Evolutionary conservation across 2,329 filamentous ascomycete species (phyloP), one percentile per base, ranked within the genome.

Genomic region (Curvularia hawaiiensis): DNA sequence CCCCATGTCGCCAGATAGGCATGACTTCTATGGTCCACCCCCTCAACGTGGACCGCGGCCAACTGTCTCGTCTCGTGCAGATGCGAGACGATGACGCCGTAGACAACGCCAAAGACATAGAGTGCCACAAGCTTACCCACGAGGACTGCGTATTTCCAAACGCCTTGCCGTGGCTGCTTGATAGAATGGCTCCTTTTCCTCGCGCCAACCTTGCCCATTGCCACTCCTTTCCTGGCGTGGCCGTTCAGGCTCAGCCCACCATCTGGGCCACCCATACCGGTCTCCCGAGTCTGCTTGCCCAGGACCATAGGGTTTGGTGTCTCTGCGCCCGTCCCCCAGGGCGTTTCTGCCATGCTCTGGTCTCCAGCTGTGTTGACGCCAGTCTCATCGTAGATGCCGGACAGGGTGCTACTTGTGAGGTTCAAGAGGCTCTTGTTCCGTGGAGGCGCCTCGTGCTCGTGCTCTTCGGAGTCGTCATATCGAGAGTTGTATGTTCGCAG

Each of bases 381-480:
- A n/a, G 67, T 66, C 52, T 73, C 73, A 47, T 73, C 88, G 80
- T 96, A 99, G 69, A 99, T 99, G 53, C 95, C 94, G 66, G 90
- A 90, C 5, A 99, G 84, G 0, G 95, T 97, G 2, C 92, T 93
- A 10, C 90, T 89, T 4, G 92, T 97, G 59, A 99, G 83, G 73
- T 97, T 96, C 71, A 92, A 81, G 56, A 92, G 85, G 10, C 92
- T 97, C 63, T 89, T 87, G 24, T 88, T 90, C 57, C 91, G 87
- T 71, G 43, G 80, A 50, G 83, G 78, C 57, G 64, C 44, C 9
- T 56, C 56, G 12, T 52, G 53, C n/a, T 63, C 65, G 33, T 61
- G 61, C 3, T 66, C 63, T 10, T 61, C 62, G 4, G 56, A 58
- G 33, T 68, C 64, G 4, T 71, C 70, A 49, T 64, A 59, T 49